Evolutionary conservation across 345 rosid genomes (phyloP).

Genomic region (Melaleuca alternifolia): DNA sequence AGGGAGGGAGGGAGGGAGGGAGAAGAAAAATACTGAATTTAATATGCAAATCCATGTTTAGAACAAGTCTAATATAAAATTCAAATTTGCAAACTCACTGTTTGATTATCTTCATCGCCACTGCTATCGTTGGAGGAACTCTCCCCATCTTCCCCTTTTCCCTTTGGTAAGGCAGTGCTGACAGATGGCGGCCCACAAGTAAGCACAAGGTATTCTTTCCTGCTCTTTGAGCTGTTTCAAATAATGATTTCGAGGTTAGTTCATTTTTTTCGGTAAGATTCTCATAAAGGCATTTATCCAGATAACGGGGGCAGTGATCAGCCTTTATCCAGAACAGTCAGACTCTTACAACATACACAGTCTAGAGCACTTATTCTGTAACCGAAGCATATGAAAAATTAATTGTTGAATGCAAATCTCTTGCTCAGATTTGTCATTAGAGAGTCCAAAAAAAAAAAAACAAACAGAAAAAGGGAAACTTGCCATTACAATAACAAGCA

Average conservation of each 20-base stretch:
- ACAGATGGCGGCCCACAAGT: constrained; percentile 66
- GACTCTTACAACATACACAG: not conserved
- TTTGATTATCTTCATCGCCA: constrained; percentile 54
- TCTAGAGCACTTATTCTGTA: not conserved
- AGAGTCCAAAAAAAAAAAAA: not conserved
- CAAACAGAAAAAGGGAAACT: not conserved
- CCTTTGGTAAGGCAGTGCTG: constrained; percentile 31
- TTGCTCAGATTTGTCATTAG: not conserved
- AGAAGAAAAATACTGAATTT: not conserved
- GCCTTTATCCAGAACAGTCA: not conserved
- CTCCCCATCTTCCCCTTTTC: constrained; percentile 40
- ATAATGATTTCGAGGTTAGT: not conserved
- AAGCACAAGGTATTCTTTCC: constrained; percentile 83
- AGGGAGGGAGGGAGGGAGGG: not conserved
- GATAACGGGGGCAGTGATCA: not conserved
- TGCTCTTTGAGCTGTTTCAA: constrained; percentile 50
- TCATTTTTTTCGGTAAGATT: not conserved
- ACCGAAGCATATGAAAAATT: not conserved
- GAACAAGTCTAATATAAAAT: not conserved
- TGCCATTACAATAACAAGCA: not conserved
- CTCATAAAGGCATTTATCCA: not conserved
- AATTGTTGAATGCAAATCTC: not conserved
- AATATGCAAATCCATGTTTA: not conserved
- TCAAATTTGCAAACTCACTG: constrained; percentile 20
- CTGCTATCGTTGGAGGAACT: constrained; percentile 57